Base-by-base conservation (phyloP, 495 filamentous ascomycete species). In the Podospora tetraspora region DNA sequence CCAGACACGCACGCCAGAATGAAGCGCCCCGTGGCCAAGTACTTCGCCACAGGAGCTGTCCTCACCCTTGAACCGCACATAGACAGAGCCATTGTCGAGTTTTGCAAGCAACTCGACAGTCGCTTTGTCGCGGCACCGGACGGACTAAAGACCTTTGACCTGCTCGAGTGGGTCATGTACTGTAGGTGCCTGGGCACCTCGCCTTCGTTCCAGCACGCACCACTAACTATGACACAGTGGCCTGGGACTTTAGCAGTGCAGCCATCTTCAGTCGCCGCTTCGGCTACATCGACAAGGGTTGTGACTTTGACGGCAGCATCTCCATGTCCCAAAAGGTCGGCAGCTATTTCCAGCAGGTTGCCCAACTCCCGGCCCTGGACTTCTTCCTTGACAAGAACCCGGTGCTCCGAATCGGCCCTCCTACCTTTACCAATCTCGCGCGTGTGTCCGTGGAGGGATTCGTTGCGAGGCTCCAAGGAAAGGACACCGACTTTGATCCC, bases 291-390 rank as follows among this genome's bases (percentile, higher is more conserved):
- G 73, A 79, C 30, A 72, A 77, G 27, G 78, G 73, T 7, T 29
- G 57, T 30, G 65, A 66, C 22, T 66, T 66, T 52, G 65, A 66
- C 57, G 57, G 57, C n/a, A 24, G 24, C 58, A n/a, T 25, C 3
- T 22, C 27, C 23, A 43, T 65, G 43, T 65, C 63, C 0, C 52
- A 43, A 25, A 32, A 79, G 32, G 75, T 80, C 60, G 73, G 84
- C 37, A 76, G 75, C 64, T 86, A 84, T 66, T 84, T 82, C 64
- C 23, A 57, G 60, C 30, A 62, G 10, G 72, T 81, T 16, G 78
- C 77, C 4, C 80, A 83, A 68, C 79, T 86, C 61, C 84, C 85
- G 1, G 77, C 70, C 62, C 70, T 86, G 8, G 85, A 86, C 72
- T 71, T 75, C 29, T 66, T 81, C 25, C 72, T 85, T 7, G 77